phyloP scores from a whole-genome alignment of 495 filamentous ascomycete species.

The Podospora anserina region DNA sequence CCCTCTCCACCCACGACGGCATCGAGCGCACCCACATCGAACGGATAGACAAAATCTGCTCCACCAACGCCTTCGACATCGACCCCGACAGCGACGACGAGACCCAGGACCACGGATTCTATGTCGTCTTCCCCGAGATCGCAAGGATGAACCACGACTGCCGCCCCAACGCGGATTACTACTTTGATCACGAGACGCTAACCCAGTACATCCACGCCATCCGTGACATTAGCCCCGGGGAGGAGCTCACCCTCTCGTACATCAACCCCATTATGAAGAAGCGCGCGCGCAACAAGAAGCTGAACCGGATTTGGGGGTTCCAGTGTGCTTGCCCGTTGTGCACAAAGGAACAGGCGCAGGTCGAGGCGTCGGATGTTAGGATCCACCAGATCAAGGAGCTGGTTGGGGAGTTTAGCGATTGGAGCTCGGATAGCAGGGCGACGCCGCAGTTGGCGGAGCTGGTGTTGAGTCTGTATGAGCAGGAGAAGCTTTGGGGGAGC shows the following conservation, averaged over 20 bases:
- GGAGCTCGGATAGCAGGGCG: constrained; percentile 24
- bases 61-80: constrained; percentile 40
- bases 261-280: constrained; percentile 37
- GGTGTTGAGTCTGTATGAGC: constrained; percentile 36
- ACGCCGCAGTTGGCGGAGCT: constrained; percentile 38
- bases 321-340: constrained; percentile 38
- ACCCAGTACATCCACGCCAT: constrained; percentile 39
- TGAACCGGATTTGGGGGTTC: constrained; percentile 42
- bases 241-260: constrained; percentile 42
- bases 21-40: constrained; percentile 14
- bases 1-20: constrained; percentile 31
- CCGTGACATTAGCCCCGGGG: constrained; percentile 33
- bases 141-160: constrained; percentile 47
- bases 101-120: constrained; percentile 27
- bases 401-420: constrained; percentile 29
- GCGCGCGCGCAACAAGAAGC: constrained; percentile 23
- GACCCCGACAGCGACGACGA: constrained; percentile 25
- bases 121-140: constrained; percentile 34
- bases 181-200: constrained; percentile 35
- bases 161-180: constrained; percentile 44
- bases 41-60: constrained; percentile 25
- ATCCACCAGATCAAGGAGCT: constrained; percentile 33
- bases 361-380: constrained; percentile 35
- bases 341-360: constrained; percentile 18
- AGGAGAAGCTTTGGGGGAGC: constrained; percentile 35